phyloP scores from a whole-genome alignment of 75 land plant species.

The Pseudotsuga menziesii region DNA sequence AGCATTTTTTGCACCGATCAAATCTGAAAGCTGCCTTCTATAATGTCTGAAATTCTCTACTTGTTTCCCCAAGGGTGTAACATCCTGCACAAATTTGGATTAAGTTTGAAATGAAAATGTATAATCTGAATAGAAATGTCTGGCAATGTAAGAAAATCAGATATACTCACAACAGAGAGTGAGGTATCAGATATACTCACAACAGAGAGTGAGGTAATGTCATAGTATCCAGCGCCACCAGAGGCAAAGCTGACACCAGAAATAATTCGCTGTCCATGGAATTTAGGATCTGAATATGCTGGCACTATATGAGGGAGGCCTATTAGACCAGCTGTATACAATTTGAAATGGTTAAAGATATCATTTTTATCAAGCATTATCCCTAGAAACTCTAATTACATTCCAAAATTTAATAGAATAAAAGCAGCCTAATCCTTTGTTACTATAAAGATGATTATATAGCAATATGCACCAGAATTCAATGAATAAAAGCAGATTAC shows the following conservation, averaged over 20 bases:
- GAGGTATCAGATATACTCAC: neutral
- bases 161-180: neutral
- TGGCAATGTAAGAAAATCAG: neutral
- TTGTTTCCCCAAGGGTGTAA: conserved; percentile 44
- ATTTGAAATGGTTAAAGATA: too few relatives aligned
- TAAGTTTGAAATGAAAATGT: neutral
- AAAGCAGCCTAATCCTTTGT: too few relatives aligned
- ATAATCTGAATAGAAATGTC: neutral
- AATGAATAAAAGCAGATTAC: too few relatives aligned
- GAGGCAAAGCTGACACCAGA: neutral
- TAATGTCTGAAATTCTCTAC: conserved; percentile 54
- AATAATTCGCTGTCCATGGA: neutral
- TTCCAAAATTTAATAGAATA: too few relatives aligned
- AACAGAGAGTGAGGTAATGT: neutral
- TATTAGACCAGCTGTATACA: neutral
- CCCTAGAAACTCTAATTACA: too few relatives aligned
- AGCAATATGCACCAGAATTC: too few relatives aligned
- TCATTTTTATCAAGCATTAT: too few relatives aligned
- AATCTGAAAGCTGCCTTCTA: conserved; percentile 27
- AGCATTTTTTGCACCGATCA: conserved; percentile 36
- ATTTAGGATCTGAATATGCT: neutral
- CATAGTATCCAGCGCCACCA: neutral
- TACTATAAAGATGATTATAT: too few relatives aligned
- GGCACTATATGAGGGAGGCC: neutral
- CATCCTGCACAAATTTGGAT: neutral